Conservation (phyloP, 2,329 filamentous ascomycete genomes). For the Aaosphaeria pasadenensis region DNA sequence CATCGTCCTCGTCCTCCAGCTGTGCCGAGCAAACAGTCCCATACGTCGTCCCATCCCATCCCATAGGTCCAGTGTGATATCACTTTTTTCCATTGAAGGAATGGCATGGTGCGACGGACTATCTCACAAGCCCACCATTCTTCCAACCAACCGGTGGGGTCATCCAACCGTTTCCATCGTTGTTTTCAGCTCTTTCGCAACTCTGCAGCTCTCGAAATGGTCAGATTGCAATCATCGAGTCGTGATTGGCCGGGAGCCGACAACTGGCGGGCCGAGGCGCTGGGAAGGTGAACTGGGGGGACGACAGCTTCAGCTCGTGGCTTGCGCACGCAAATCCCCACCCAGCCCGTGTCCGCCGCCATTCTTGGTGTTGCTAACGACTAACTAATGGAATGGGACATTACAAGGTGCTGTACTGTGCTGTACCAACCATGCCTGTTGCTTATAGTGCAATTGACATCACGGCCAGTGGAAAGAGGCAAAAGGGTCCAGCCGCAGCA, state of each 20-base stretch:
- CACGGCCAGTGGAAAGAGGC: not conserved
- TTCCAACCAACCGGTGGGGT: no score
- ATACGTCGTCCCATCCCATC: no score
- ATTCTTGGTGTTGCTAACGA: no score
- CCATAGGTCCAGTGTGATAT: no score
- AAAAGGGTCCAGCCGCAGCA: not conserved
- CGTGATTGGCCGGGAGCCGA: constrained; percentile 1
- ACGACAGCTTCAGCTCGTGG: constrained; percentile 3
- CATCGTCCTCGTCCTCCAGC: not conserved
- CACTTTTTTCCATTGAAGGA: no score
- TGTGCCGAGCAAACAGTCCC: no score
- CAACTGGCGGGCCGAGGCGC: constrained; percentile 4
- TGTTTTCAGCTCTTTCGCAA: not conserved
- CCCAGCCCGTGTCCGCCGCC: not conserved
- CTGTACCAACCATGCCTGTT: no score
- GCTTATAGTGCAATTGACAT: not conserved
- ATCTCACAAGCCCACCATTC: no score
- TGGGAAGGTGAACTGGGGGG: not conserved
- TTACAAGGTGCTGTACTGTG: no score
- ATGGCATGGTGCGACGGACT: no score
- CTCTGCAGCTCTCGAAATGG: not conserved
- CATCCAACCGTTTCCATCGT: not conserved
- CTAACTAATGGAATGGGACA: no score
- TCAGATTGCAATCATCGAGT: not conserved
- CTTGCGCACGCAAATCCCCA: constrained; percentile 1